Conservation (phyloP, 805 yeast genomes). For the Nakazawaea populi region DNA sequence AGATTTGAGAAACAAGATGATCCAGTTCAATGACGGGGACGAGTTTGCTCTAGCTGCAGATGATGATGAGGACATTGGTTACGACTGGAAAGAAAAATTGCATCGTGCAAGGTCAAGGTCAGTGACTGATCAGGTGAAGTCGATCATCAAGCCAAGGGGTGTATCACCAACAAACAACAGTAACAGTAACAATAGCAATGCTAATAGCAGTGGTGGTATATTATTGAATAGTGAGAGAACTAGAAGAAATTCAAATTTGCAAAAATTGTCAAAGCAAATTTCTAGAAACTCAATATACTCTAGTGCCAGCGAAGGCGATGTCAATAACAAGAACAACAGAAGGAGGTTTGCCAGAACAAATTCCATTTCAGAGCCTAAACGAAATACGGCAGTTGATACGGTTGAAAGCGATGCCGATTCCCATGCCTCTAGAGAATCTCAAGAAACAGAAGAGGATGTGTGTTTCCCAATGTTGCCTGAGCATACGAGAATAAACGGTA, state of each 20-base stretch:
- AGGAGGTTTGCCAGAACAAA: conserved; percentile 2
- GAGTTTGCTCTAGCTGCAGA: conserved; percentile 4
- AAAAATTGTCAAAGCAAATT: conserved; percentile 19
- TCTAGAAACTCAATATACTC: conserved; percentile 23
- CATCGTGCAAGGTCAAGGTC: conserved; percentile 27
- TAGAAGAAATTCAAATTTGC: conserved; percentile 10
- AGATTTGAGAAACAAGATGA: conserved; percentile 10
- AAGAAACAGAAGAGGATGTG: conserved; percentile 95
- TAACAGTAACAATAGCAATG: background rate
- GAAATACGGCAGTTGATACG: conserved; percentile 15
- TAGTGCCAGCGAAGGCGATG: conserved; percentile 7
- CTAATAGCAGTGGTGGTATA: conserved; percentile 1
- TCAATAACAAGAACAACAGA: background rate
- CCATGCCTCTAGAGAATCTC: conserved; percentile 70
- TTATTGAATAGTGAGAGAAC: conserved; percentile 12
- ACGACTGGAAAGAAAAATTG: background rate
- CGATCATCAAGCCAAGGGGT: conserved; percentile 28
- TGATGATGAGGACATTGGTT: conserved; percentile 2
- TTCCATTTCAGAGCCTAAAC: conserved; percentile 10
- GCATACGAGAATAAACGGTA: conserved; percentile 48
- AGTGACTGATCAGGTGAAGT: conserved; percentile 36
- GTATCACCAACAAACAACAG: conserved; percentile 12
- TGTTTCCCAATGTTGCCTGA: conserved; percentile 89
- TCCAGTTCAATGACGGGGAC: conserved; percentile 9
- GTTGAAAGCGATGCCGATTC: conserved; percentile 65